Evolutionary conservation across 1,139 yeast genomes (phyloP).

Genomic region (Debaryomycetaceae sp.): DNA sequence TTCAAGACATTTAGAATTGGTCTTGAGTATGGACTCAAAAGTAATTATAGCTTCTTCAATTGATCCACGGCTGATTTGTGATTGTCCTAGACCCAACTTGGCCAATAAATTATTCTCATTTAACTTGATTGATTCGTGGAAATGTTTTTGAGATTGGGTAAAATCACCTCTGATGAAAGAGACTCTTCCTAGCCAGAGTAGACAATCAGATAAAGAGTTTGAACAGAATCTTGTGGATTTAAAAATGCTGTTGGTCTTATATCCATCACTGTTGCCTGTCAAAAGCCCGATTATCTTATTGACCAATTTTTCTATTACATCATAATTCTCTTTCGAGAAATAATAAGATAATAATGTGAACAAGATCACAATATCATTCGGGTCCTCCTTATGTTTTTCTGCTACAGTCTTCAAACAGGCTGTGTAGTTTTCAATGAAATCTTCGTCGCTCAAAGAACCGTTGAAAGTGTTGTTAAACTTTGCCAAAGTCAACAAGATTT

Average conservation of each 20-base stretch:
- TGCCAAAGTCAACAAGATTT: conserved; percentile 63
- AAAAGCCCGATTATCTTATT: conserved; percentile 43
- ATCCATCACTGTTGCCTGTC: conserved; percentile 14
- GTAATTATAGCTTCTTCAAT: conserved; percentile 83
- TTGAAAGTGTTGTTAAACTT: conserved; percentile 64
- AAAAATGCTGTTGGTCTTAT: conserved; percentile 15
- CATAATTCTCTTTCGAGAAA: conserved; percentile 59
- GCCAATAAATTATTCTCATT: conserved; percentile 66
- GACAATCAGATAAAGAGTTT: conserved; percentile 65
- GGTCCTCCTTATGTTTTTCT: conserved; percentile 21
- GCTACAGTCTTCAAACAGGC: conserved; percentile 38
- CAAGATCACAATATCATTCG: conserved; percentile 37
- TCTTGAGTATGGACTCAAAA: conserved; percentile 69
- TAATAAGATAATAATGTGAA: conserved; percentile 50
- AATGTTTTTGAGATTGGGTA: conserved; percentile 66
- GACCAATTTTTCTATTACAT: conserved; percentile 55
- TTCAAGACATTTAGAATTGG: conserved; percentile 69
- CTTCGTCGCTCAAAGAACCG: conserved; percentile 56
- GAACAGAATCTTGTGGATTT: conserved; percentile 28
- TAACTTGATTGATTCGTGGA: conserved; percentile 65
- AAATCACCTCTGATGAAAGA: conserved; percentile 57
- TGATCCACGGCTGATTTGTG: conserved; percentile 72
- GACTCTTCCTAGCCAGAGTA: conserved; percentile 85
- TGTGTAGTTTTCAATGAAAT: conserved; percentile 50
- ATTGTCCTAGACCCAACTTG: conserved; percentile 80